Evolutionary conservation across 2,329 filamentous ascomycete genomes (phyloP), one percentile per base, ranked within the genome.

Genomic region (Madurella mycetomatis): DNA sequence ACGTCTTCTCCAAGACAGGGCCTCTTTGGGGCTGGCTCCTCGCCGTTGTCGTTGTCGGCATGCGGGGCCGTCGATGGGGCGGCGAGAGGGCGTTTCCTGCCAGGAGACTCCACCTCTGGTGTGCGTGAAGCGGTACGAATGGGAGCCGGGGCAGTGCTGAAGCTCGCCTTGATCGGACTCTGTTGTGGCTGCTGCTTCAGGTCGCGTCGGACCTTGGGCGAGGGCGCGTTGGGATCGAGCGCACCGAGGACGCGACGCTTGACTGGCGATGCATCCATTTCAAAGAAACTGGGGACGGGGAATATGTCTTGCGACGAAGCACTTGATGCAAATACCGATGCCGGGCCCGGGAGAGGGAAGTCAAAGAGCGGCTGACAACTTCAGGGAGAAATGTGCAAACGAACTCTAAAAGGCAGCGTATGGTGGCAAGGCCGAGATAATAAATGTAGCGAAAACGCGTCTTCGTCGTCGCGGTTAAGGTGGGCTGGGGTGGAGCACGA

Each of bases 181-280:
- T 32, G 17, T 5, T 40, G 44, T 30, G 44, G 9, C 5, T 46
- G 16, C 30, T 51, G 50, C 47, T 54, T 54, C 34, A 43, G 42
- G 18, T 46, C 50, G 30, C 39, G 49, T 19, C 46, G 47, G 41
- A 17, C 42, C 52, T 57, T 59, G 37, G 61, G 66, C 55, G 69
- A 70, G 37, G 68, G 66, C 64, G 71, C 71, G 69, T 79, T 79
- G 51, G 72, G 71, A 67, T 78, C 70, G 48, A 77, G 68, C 18
- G 73, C 66, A 49, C 72, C 76, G 41, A 79, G 73, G 57, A 73
- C 76, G 73, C 76, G 76, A 73, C 75, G 69, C 65, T 76, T 78
- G 39, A 65, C 58, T 11, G 75, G 75, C 41, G 70, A 67, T 32
- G 66, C 56, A 30, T 61, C 53, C 60, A 62, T 63, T 49, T 54